Evolutionary conservation across 2,329 filamentous ascomycete species (phyloP), one percentile per base, ranked within the genome.

Genomic region (Arthrinium puccinioides): DNA sequence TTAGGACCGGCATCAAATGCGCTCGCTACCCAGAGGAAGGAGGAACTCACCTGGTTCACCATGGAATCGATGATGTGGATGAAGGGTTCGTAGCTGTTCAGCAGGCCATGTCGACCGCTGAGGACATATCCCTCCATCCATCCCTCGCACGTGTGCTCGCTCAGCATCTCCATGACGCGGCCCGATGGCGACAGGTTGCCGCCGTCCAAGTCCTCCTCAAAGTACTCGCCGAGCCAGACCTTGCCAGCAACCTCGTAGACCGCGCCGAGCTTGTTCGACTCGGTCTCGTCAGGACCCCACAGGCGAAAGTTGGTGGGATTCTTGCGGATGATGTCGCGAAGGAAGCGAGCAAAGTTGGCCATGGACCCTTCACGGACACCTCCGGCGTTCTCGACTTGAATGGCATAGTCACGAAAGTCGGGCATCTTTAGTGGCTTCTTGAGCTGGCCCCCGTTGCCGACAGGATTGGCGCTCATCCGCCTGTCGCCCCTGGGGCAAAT

Each of bases 41-140:
- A 23, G 2, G 19, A 15, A 47, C 60, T 37, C 57, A 69, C 66
- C 56, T 87, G 84, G 57, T 87, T 87, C 42, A 89, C 84, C 84
- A 89, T 89, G 2, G 81, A 86, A 59, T 88, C 83, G 50, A 89
- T 87, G 50, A 89, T 77, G 53, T 88, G 83, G 41, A 88, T 84
- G 54, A 89, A 89, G 0, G 84, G 82, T 58, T 89, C 84, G 62
- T 89, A 89, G 54, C 79, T 84, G 70, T 87, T 88, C 41, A 89
- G 72, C 41, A 89, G 56, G 10, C 84, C 84, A 46, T 88, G 84
- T 5, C 84, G 74, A 20, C 84, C 84, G 38, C 77, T 85, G 3
- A 89, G 69, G 28, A 86, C 62, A 54, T 88, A 89, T 4, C 84
- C 84, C 63, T 89, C 84, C 13, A 89, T 68, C 84, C 84, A 89